These are phyloP conservation scores for Hypomyces rosellus DNA, from an alignment of 2,329 filamentous ascomycete species.

Conservation along the genomic window DNA sequence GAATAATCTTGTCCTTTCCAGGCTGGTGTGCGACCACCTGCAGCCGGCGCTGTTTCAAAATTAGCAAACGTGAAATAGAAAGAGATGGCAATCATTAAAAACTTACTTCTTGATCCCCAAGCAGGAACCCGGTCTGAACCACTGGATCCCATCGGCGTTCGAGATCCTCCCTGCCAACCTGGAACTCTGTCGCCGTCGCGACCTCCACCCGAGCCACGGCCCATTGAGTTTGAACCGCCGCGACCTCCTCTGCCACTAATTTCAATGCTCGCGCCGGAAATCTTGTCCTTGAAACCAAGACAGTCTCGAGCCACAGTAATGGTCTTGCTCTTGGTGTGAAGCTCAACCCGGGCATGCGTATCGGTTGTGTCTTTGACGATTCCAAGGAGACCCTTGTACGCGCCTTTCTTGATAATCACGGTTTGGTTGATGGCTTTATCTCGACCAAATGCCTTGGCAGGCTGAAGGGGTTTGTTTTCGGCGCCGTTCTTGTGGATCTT, in stretches of 20 bases:
- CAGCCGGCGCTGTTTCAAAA: slow-evolving; percentile 44
- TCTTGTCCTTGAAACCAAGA: slow-evolving; percentile 78
- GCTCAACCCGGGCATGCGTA: slow-evolving; percentile 76
- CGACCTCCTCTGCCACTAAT: slow-evolving; percentile 45
- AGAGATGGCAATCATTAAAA: not conserved
- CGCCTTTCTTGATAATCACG: slow-evolving; percentile 78
- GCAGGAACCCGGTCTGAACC: slow-evolving; percentile 67
- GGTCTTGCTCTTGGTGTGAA: slow-evolving; percentile 91
- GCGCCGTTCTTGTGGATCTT: slow-evolving; percentile 59
- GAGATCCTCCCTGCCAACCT: slow-evolving; percentile 59
- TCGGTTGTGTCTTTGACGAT: slow-evolving; percentile 95
- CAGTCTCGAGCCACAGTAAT: slow-evolving; percentile 77
- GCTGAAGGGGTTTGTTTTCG: slow-evolving; percentile 46
- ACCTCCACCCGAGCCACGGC: slow-evolving; percentile 29
- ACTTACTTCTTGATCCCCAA: slow-evolving; percentile 66
- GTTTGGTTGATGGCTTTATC: slow-evolving; percentile 87
- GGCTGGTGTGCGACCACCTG: slow-evolving; percentile 55
- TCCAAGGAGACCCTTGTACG: slow-evolving; percentile 86
- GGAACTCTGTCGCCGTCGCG: slow-evolving; percentile 34
- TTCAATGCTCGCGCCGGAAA: slow-evolving; percentile 73
- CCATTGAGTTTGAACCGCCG: slow-evolving; percentile 40
- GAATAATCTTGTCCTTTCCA: slow-evolving; percentile 50
- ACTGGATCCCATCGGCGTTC: slow-evolving; percentile 58
- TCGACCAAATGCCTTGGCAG: slow-evolving; percentile 70
- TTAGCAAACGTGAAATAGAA: not conserved